A percentile compares a stretch with the other conserved stretches of the same genome.
Evolutionary conservation across 805 yeast species (phyloP).

Genomic region (Monosporozyma unispora): DNA sequence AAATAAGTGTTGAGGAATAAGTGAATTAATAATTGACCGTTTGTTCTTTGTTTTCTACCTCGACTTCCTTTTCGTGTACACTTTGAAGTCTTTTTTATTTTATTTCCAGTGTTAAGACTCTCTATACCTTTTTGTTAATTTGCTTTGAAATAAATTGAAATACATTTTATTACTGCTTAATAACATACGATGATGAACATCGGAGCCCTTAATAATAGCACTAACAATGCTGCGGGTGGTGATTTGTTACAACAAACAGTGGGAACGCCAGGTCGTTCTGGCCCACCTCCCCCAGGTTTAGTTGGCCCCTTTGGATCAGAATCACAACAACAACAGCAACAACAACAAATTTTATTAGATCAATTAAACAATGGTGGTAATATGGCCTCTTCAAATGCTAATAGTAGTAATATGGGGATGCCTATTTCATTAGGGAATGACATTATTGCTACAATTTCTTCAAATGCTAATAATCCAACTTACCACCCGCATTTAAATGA

Average conservation of each 20-base stretch:
- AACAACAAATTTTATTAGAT: conserved; percentile 1
- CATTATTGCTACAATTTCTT: not conserved
- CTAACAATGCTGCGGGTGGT: not conserved
- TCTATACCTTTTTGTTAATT: too few relatives aligned
- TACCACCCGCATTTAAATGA: conserved; percentile 31
- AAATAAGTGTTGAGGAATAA: too few relatives aligned
- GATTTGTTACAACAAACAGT: not conserved
- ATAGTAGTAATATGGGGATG: not conserved
- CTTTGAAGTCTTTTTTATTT: too few relatives aligned
- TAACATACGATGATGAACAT: not conserved
- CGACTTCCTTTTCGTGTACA: too few relatives aligned
- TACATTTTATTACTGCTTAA: too few relatives aligned
- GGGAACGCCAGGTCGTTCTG: not conserved
- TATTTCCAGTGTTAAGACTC: too few relatives aligned
- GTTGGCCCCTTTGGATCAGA: not conserved
- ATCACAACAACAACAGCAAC: conserved; percentile 5
- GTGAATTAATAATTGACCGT: too few relatives aligned
- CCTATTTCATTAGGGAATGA: conserved; percentile 1
- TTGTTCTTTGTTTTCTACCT: not conserved
- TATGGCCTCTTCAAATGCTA: not conserved
- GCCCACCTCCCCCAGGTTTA: conserved; percentile 21
- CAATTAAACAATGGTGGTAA: not conserved
- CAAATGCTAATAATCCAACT: conserved; percentile 26
- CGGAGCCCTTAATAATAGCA: not conserved
- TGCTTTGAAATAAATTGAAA: too few relatives aligned